Evolutionary conservation across 208 protist genomes (phyloP).

Genomic region (Crithidia brevicula): DNA sequence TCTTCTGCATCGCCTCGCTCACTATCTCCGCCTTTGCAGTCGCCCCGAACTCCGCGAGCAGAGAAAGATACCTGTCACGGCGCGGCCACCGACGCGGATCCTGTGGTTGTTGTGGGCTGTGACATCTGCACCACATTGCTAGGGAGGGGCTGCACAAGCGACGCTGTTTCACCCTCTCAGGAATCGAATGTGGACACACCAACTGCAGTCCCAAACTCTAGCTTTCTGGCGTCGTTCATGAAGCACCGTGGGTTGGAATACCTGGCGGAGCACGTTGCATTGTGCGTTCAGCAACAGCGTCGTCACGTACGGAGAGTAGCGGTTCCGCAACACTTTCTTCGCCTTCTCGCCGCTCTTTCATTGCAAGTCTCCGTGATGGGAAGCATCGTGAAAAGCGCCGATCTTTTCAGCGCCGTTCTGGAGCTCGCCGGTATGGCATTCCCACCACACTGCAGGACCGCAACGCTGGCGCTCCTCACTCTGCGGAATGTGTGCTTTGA

Average conservation of each 20-base stretch:
- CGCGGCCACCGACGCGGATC: background rate
- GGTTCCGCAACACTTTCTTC: conserved; percentile 50
- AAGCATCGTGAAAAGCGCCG: conserved; percentile 33
- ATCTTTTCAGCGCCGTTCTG: conserved; percentile 69
- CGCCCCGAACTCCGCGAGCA: background rate
- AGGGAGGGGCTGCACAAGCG: background rate
- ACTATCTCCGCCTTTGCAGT: background rate
- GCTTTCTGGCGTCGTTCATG: conserved; percentile 28
- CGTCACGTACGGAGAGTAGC: conserved; percentile 17
- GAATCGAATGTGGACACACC: background rate
- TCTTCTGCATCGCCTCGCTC: background rate
- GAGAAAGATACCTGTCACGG: background rate
- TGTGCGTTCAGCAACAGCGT: conserved; percentile 24
- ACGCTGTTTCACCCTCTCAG: background rate
- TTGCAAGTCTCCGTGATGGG: conserved; percentile 49
- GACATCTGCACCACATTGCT: conserved; percentile 22
- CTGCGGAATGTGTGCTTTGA: conserved; percentile 84
- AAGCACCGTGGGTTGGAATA: conserved; percentile 30
- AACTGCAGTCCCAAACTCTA: background rate
- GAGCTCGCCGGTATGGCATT: conserved; percentile 46
- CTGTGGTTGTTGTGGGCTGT: conserved; percentile 19
- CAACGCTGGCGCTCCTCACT: conserved; percentile 64
- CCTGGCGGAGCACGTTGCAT: conserved; percentile 14
- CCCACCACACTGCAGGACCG: conserved; percentile 4
- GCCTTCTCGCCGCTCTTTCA: conserved; percentile 65